Base-by-base conservation (phyloP, 768 basidiomycete genomes). In the Phanerodontia chrysosporium region DNA sequence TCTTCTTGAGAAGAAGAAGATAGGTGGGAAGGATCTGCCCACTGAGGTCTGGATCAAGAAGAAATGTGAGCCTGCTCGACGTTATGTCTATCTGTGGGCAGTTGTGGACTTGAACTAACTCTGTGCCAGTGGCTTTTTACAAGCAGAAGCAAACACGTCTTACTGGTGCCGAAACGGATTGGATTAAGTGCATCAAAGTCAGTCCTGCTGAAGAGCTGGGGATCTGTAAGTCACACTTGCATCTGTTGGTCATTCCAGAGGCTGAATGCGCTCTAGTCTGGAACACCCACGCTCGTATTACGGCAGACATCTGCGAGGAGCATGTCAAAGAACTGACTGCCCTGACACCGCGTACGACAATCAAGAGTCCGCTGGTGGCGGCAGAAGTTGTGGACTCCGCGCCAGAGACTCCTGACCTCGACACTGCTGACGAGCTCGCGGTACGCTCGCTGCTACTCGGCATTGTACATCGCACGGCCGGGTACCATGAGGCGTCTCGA, bases 31-130 rank as follows among this genome's bases (percentile, higher is more conserved):
- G 70, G 81, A 84, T 55, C 69, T 90, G 52, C 89, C 90, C 0
- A 89, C 87, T 0, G 90, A 92, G 64, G 82, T 85, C 2, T 84
- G 86, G 57, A 89, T 92, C 55, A 83, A 85, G 74, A 90, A 88
- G 76, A 89, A 87, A 71, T 39, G 90, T 90, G 52, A 9, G 85
- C 72, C 66, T 1, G 16, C 39, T 42, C 39, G 39, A 42, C 39
- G 18, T 18, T 32, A 13, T 28, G 24, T 10, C 24, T 5, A 4
- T 49, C 24, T 49, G 5, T 49, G 24, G 24, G 28, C 24, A n/a
- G 18, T 48, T 25, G n/a, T 27, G 28, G 1, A 49, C 24, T 30
- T 4, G 6, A 16, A 30, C 28, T 30, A 1, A 32, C 29, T n/a
- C 14, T 32, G n/a, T 32, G 12, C 9, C 62, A 92, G 90, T 92